phyloP scores from a whole-genome alignment of 495 filamentous ascomycete species.

The Symbiotaphrina buchneri region DNA sequence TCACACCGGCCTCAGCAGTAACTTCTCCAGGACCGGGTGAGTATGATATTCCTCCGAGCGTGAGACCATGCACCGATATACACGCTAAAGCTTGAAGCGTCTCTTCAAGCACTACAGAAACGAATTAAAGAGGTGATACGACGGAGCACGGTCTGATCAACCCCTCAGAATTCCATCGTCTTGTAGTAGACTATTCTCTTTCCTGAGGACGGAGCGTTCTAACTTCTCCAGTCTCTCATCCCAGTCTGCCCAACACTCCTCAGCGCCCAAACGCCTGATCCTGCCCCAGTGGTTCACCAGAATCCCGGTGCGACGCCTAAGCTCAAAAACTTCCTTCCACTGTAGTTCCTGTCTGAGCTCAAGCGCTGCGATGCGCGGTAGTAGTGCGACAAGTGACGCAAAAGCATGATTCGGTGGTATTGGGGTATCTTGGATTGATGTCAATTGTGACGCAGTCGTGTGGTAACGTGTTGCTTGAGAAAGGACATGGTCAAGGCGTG shows the following conservation, averaged over 20 bases:
- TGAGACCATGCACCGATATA: too few relatives aligned
- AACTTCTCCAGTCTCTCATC: slow-evolving; percentile 44
- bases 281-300: slow-evolving; percentile 70
- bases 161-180: too few relatives aligned
- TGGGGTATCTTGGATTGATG: slow-evolving; percentile 55
- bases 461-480: slow-evolving; percentile 54
- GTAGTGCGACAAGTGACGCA: slow-evolving; percentile 40
- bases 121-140: too few relatives aligned
- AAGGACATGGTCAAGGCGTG: too few relatives aligned
- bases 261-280: slow-evolving; percentile 38
- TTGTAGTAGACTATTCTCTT: slow-evolving; percentile 22
- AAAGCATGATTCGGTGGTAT: slow-evolving; percentile 47
- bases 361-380: slow-evolving; percentile 46
- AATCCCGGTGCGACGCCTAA: slow-evolving; percentile 49
- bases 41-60: too few relatives aligned
- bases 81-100: too few relatives aligned
- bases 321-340: slow-evolving; percentile 41
- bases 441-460: slow-evolving; percentile 53
- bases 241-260: slow-evolving; percentile 50
- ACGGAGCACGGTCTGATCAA: too few relatives aligned
- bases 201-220: slow-evolving; percentile 39
- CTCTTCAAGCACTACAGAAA: too few relatives aligned
- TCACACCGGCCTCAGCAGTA: too few relatives aligned
- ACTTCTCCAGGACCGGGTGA: too few relatives aligned
- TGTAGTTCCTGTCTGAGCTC: slow-evolving; percentile 46